Conservation (phyloP, 805 yeast genomes). For the Sugiyamaella lignohabitans region DNA sequence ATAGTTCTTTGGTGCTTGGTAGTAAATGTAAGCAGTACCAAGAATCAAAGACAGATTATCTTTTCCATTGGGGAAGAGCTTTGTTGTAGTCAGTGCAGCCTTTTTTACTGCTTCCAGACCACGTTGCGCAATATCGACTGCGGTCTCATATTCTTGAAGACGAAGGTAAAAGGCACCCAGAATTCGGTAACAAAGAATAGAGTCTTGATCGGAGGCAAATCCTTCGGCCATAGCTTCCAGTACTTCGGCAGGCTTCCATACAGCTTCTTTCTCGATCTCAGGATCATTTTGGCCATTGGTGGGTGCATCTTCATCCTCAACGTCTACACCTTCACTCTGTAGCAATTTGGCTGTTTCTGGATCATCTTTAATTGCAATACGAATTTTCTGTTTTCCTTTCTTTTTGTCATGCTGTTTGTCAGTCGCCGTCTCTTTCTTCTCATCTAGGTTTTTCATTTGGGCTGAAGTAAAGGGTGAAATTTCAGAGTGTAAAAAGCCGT, state of each 20-base stretch:
- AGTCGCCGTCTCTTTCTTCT: conserved; percentile 5
- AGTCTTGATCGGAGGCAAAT: conserved; percentile 32
- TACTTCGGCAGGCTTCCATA: conserved; percentile 41
- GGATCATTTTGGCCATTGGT: conserved; percentile 17
- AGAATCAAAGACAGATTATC: conserved; percentile 56
- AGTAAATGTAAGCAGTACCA: conserved; percentile 73
- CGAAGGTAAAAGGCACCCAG: conserved; percentile 54
- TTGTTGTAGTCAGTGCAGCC: conserved; percentile 36
- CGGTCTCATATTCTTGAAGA: conserved; percentile 55
- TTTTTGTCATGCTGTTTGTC: conserved; percentile 22
- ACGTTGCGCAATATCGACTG: conserved; percentile 50
- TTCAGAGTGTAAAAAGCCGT: conserved; percentile 60
- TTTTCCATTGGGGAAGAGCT: conserved; percentile 45
- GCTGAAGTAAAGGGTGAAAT: conserved; percentile 50
- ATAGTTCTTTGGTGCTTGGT: conserved; percentile 87
- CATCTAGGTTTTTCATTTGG: conserved; percentile 21
- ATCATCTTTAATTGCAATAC: neutral
- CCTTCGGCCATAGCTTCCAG: conserved; percentile 47
- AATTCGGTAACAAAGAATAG: conserved; percentile 61
- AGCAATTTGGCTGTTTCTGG: conserved; percentile 22
- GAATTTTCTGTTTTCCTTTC: conserved; percentile 3
- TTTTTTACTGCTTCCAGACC: conserved; percentile 47
- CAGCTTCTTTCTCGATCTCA: conserved; percentile 18
- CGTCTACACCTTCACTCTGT: neutral
- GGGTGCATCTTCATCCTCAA: conserved; percentile 4